Evolutionary conservation across 73 alveolate genomes (phyloP).

Genomic region (Vitrella brassicaformis): DNA sequence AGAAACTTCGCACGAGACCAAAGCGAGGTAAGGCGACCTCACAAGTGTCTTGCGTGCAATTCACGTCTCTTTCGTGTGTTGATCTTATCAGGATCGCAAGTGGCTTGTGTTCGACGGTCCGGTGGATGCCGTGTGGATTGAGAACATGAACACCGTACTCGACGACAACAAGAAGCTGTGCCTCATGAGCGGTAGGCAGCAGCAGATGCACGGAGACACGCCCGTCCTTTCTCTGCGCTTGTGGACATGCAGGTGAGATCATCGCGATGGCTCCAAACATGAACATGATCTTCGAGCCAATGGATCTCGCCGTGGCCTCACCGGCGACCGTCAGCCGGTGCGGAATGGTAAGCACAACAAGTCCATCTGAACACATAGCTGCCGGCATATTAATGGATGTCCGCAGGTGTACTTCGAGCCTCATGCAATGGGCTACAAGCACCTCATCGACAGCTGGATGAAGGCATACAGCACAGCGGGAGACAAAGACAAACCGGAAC

Average conservation of each 20-base stretch:
- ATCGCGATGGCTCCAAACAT: slow-evolving; percentile 82
- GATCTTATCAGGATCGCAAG: slow-evolving; percentile 33
- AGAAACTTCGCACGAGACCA: slow-evolving; percentile 72
- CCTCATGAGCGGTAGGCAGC: slow-evolving; percentile 52
- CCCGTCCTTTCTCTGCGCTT: too few species aligned
- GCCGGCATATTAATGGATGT: too few species aligned
- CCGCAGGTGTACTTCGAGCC: slow-evolving; percentile 43
- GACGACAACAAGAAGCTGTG: slow-evolving; percentile 58
- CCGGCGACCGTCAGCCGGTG: slow-evolving; percentile 98
- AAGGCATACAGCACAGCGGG: slow-evolving; percentile 46
- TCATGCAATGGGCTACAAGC: slow-evolving; percentile 29
- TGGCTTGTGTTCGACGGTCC: slow-evolving; percentile 67
- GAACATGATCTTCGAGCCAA: slow-evolving; percentile 95
- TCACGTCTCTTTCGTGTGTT: too few species aligned
- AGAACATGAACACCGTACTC: slow-evolving; percentile 56
- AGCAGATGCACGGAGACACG: too few species aligned
- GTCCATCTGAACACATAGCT: slow-evolving; percentile 61
- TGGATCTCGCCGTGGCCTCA: slow-evolving; percentile 97
- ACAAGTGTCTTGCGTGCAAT: too few species aligned
- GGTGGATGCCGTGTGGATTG: slow-evolving; percentile 68
- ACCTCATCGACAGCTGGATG: slow-evolving; percentile 12
- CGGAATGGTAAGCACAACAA: too few species aligned
- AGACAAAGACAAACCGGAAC: slow-evolving; percentile 35
- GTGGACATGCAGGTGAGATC: slow-evolving; percentile 92
- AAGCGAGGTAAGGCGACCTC: too few species aligned